Evolutionary conservation across 2,329 filamentous ascomycete genomes (phyloP), one percentile per base, ranked within the genome.

Genomic region (Penicillium concentricum): DNA sequence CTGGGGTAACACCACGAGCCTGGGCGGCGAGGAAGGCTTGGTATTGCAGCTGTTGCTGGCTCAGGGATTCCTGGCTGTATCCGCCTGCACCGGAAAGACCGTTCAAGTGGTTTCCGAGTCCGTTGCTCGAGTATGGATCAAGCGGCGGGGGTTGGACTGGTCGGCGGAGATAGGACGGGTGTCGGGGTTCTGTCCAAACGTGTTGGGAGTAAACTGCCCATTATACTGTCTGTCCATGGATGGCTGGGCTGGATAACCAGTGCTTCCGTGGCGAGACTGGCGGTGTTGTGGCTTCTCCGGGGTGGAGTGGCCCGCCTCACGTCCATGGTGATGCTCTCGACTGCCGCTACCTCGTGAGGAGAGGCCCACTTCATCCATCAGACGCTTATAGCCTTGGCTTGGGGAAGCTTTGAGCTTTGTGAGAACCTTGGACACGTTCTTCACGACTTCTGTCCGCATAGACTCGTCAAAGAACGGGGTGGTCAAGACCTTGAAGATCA

Each of bases 401-500:
- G 94, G 91, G 69, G 96, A 91, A 6, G 92, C 93, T 79, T 97
- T 97, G 75, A 97, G 88, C 68, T 89, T 89, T 34, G 93, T 78
- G 34, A 99, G 82, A 38, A 97, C 92, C 67, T 87, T 91, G 70
- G 93, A 91, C 50, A 99, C 91, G 57, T 92, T 97, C 69, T 96
- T 91, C 5, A 96, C 86, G 22, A 97, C 92, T 67, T 97, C 90
- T 44, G 83, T 81, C 46, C 94, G 89, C 71, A 97, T 92, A 51
- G 81, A 87, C 72, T 99, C 94, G 64, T 99, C 94, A 62, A 97
- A 92, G 83, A 97, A 97, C 0, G 94, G 94, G 8, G 92, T 97
- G 0, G 94, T 97, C 54, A 99, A 82, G 34, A 97, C 92, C 81
- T 99, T 99, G 84, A 97, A 99, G 69, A 99, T 97, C 64, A 99